These are phyloP conservation scores for Gastrolobium villosum DNA, from an alignment of 306 rosid species.

Conservation along the genomic window DNA sequence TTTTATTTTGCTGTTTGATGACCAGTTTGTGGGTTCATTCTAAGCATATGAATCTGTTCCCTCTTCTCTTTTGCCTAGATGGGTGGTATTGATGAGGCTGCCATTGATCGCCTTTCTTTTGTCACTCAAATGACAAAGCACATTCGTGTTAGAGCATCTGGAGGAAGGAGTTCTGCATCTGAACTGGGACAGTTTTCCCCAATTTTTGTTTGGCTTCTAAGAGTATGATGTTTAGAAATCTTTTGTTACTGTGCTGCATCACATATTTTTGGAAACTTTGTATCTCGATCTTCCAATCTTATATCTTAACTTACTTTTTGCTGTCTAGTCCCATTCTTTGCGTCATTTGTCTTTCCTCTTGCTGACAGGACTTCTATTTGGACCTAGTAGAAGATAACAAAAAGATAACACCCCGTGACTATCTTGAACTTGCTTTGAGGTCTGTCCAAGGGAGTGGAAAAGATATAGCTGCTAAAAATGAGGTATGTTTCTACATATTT, in stretches of 20 bases:
- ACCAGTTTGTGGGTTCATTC: constrained; percentile 27
- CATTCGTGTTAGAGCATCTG: constrained; percentile 82
- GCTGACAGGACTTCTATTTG: constrained; percentile 82
- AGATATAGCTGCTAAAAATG: constrained; percentile 75
- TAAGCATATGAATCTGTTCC: neutral
- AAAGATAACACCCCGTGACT: constrained; percentile 86
- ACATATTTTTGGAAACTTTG: constrained; percentile 28
- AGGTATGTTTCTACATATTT: constrained; percentile 56
- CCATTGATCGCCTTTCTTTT: constrained; percentile 92
- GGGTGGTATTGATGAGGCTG: constrained; percentile 96
- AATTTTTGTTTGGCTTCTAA: constrained; percentile 86
- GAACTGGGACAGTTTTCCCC: constrained; percentile 89
- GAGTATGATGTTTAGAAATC: constrained; percentile 58
- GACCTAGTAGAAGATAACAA: constrained; percentile 70
- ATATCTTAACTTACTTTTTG: neutral
- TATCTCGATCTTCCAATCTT: neutral
- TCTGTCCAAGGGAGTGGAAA: constrained; percentile 74
- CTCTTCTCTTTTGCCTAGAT: constrained; percentile 56
- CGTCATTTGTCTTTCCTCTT: constrained; percentile 28
- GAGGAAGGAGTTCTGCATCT: constrained; percentile 68
- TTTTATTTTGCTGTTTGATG: constrained; percentile 21
- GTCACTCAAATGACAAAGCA: constrained; percentile 97
- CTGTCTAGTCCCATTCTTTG: constrained; percentile 11
- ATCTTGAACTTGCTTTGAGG: constrained; percentile 80
- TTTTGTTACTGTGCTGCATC: neutral